Evolutionary conservation across 345 rosid species (phyloP).

Genomic region (Leavenworthia alabamica): DNA sequence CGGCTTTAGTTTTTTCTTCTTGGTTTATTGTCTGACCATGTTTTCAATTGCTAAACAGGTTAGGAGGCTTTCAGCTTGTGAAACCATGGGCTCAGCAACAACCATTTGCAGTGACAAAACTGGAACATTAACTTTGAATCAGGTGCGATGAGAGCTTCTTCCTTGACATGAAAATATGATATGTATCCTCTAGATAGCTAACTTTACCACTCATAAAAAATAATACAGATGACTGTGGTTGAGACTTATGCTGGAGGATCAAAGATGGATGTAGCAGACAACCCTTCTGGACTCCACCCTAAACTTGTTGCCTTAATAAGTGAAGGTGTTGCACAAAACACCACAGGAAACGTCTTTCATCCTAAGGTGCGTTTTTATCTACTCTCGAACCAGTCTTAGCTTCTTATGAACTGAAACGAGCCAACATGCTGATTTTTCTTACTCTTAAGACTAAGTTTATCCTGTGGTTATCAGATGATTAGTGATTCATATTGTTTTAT

Average conservation of each 20-base stretch:
- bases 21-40: conserved; percentile 16
- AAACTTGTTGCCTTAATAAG: conserved; percentile 49
- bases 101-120: conserved; percentile 99
- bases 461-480: conserved; percentile 13
- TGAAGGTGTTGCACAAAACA: conserved; percentile 82
- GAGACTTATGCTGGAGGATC: conserved; percentile 74
- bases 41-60: conserved; percentile 48
- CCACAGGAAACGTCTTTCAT: conserved; percentile 73
- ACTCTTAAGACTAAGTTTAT: background rate
- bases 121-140: conserved; percentile 91
- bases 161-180: background rate
- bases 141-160: conserved; percentile 42
- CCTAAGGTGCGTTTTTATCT: conserved; percentile 57
- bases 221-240: conserved; percentile 91
- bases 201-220: background rate
- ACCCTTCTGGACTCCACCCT: conserved; percentile 45
- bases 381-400: background rate
- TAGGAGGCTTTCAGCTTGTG: conserved; percentile 99
- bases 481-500: conserved; percentile 13
- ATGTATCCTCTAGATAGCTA: conserved; percentile 9
- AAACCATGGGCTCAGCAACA: conserved; percentile 99
- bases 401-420: background rate
- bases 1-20: conserved; percentile 9
- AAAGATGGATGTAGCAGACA: conserved; percentile 53
- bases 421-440: background rate